Evolutionary conservation across 2,329 filamentous ascomycete species (phyloP), one percentile per base, ranked within the genome.

Genomic region (Juglanconis oblonga): DNA sequence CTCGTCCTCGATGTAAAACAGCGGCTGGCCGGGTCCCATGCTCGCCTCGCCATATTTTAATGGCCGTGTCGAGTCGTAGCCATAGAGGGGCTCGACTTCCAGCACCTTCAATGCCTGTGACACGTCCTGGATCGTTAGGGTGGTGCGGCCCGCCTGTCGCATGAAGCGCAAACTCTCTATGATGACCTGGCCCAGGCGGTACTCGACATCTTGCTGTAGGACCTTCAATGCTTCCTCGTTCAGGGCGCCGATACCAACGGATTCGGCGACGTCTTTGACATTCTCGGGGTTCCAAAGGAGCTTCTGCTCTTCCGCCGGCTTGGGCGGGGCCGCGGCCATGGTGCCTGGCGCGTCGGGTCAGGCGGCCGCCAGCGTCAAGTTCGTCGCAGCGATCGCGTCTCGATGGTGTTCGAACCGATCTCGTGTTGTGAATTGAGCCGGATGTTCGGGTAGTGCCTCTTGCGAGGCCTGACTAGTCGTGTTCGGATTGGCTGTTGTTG

Each of bases 1-100:
- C 71, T 99, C 95, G 72, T 99, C 95, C 71, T 99, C 95, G 42
- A 99, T 90, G 73, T 99, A 99, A 76, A 94, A 99, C 29, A 99
- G 79, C 56, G 94, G 92, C 75, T 99, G 95, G 9, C 94, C 93
- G 13, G 93, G 92, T 0, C 95, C 95, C 62, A 99, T 79, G 60
- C 91, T 96, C 3, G 95, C 95, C 75, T 99, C 95, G 55, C 95
- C 95, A 71, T 96, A 99, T 57, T 90, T 86, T 68, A 99, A 78
- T 32, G 93, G 91, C 55, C 94, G 83, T 47, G 91, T 95, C 38
- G 92, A 93, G 71, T 98, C 94, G 76, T 99, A 99, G 24, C 95
- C 95, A 71, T 97, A 97, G 1, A 98, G 83, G 1, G 95, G 95
- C 75, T 99, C 95, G 31, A 97, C 91, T 69, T 98, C 92, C 53